Evolutionary conservation across 2,329 filamentous ascomycete species (phyloP).

Genomic region (Penicillium rolfsii): DNA sequence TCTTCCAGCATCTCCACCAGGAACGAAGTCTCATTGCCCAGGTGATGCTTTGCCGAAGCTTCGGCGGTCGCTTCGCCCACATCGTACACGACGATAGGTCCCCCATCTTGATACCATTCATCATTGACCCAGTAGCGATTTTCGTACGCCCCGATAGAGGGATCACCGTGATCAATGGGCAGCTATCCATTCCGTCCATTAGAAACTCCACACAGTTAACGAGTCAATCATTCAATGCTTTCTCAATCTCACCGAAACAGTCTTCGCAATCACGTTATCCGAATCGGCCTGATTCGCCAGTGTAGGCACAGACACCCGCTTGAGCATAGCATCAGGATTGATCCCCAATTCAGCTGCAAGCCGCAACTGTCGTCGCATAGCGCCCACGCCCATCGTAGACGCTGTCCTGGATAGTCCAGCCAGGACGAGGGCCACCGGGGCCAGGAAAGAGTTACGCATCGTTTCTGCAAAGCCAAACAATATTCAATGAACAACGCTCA

Average conservation of each 20-base stretch:
- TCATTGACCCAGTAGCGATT: constrained; percentile 60
- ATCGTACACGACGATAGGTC: constrained; percentile 56
- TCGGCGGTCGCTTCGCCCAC: constrained; percentile 51
- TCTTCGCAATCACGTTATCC: constrained; percentile 2
- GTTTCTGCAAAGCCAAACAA: neutral
- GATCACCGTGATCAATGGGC: constrained; percentile 39
- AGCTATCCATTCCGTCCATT: constrained; percentile 24
- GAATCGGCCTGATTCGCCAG: neutral
- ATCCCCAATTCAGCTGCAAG: constrained; percentile 26
- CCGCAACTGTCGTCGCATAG: constrained; percentile 20
- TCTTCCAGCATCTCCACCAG: constrained; percentile 40
- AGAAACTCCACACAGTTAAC: neutral
- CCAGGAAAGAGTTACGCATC: constrained; percentile 15
- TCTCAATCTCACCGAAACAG: constrained; percentile 14
- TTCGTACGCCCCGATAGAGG: constrained; percentile 53
- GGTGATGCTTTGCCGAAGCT: constrained; percentile 44
- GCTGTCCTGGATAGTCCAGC: constrained; percentile 17
- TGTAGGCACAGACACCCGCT: constrained; percentile 9
- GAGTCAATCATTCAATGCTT: neutral
- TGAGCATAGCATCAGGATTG: constrained; percentile 19
- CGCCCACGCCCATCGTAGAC: constrained; percentile 2
- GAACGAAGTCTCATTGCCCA: constrained; percentile 36
- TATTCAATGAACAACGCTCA: neutral
- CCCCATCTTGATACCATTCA: constrained; percentile 60
- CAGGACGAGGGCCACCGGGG: constrained; percentile 5